Evolutionary conservation across 2,329 filamentous ascomycete genomes (phyloP).

Genomic region (Penicillium hordei): DNA sequence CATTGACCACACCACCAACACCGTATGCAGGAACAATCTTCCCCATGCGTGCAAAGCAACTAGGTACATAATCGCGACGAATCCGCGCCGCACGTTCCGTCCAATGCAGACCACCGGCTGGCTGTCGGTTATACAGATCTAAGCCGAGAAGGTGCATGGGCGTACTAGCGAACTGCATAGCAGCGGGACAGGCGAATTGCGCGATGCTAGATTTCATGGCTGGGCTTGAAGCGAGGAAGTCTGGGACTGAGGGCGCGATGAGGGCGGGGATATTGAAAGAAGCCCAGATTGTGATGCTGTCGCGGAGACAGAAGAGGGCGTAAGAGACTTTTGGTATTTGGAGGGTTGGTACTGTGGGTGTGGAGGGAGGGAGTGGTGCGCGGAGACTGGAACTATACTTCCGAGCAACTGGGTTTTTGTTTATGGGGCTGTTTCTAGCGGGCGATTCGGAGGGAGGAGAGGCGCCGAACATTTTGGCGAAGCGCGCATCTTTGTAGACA

Average conservation of each 20-base stretch:
- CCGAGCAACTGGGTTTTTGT: neutral
- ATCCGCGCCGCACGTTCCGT: constrained; percentile 66
- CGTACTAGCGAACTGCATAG: constrained; percentile 75
- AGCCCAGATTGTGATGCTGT: constrained; percentile 87
- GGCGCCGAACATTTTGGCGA: constrained; percentile 78
- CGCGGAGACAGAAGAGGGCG: constrained; percentile 74
- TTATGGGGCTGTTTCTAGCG: constrained; percentile 9
- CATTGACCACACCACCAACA: constrained; percentile 82
- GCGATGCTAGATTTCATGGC: constrained; percentile 60
- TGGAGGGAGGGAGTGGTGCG: constrained; percentile 2
- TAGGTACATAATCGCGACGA: constrained; percentile 72
- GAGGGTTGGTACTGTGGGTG: constrained; percentile 27
- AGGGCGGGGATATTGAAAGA: constrained; percentile 85
- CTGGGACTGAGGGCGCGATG: constrained; percentile 67
- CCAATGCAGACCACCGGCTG: constrained; percentile 47
- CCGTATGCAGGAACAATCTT: constrained; percentile 88
- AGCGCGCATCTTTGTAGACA: constrained; percentile 86
- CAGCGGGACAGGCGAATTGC: constrained; percentile 77
- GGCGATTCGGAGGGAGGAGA: constrained; percentile 45
- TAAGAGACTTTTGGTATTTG: constrained; percentile 69
- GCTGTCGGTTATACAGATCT: constrained; percentile 76
- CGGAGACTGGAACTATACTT: constrained; percentile 13
- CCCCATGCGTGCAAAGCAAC: constrained; percentile 72
- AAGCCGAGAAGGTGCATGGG: constrained; percentile 82
- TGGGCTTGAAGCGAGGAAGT: constrained; percentile 49